Conservation (phyloP, 1,284 basidiomycete genomes). For the Rhodotorula glutinis region DNA sequence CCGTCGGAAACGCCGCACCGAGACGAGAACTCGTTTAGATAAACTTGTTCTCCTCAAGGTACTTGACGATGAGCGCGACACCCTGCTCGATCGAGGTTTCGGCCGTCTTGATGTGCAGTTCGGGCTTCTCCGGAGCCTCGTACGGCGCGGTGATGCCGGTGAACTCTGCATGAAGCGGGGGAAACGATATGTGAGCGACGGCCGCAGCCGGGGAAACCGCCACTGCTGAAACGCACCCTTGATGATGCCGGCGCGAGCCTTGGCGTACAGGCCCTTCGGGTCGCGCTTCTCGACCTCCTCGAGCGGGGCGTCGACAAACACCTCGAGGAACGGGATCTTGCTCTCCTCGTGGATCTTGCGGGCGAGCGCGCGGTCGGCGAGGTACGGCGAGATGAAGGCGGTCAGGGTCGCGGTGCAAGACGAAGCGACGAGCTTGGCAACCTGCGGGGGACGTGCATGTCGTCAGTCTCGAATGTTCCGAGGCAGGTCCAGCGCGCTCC, state of each 20-base stretch:
- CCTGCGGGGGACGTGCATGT: conserved; percentile 53
- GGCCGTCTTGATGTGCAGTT: conserved; percentile 90
- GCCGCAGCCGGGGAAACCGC: no score
- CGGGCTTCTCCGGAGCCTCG: conserved; percentile 79
- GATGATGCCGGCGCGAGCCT: conserved; percentile 91
- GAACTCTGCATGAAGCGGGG: conserved; percentile 67
- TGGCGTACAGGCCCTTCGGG: conserved; percentile 97
- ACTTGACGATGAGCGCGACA: conserved; percentile 75
- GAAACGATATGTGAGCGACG: not conserved
- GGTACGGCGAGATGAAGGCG: conserved; percentile 97
- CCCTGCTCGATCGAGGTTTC: conserved; percentile 73
- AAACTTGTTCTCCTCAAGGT: conserved; percentile 60
- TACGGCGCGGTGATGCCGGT: conserved; percentile 98
- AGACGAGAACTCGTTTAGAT: conserved; percentile 2
- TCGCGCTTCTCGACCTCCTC: conserved; percentile 84
- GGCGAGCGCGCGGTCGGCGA: conserved; percentile 77
- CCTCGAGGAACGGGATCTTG: conserved; percentile 82
- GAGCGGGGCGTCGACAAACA: conserved; percentile 91
- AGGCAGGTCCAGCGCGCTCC: no score
- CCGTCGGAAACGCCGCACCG: no score
- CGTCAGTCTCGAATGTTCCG: not conserved
- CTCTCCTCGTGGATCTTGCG: conserved; percentile 71
- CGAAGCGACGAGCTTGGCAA: conserved; percentile 90
- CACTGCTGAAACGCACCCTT: conserved; percentile 83
- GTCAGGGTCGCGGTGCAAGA: conserved; percentile 82